Base-by-base conservation (phyloP, 1,139 yeast genomes). In the Scheffersomyces parashehatae region DNA sequence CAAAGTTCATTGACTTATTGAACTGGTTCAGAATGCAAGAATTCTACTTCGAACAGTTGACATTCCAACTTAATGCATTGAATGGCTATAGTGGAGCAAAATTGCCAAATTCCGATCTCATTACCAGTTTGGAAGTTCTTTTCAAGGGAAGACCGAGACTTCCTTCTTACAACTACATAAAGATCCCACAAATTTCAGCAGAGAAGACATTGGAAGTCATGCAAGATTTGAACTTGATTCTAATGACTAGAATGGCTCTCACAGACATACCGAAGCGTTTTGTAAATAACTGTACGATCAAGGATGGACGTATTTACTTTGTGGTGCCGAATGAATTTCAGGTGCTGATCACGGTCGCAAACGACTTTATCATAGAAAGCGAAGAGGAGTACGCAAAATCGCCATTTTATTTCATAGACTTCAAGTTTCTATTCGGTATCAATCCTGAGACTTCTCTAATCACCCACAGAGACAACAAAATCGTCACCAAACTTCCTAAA, bases 101-200 rank as follows among this genome's bases (percentile, higher is more conserved):
- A 57, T 67, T 91, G 46, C 95, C 97, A 6, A 88, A 89, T 62
- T 93, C 96, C 1, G 98, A 93, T 62, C 64, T 93, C 29, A 77
- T 82, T 35, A 90, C 97, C 0, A 89, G 96, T 2, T 70, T 93
- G 52, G 96, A 93, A 58, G 97, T 93, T 1, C 70, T 90, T 40
- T 77, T 83, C 34, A 74, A 80, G 37, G 96, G 96, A 3, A 71
- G 87, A 51, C 97, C 98, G 2, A 82, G 81, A 39, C 71, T 88
- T 36, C 85, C 91, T 2, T 75, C 87, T 0, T 83, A 85, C 58
- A 77, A 79, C 51, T 80, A 83, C 53, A 66, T 82, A 33, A 74
- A 77, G 26, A 70, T 70, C n/a, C 65, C 69, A 37, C 74, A 70
- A 14, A 68, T 90, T 3, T 72, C 83, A 3, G 71, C 87, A 0